Base-by-base conservation (phyloP, 257 asterid genomes). In the Nicotiana obtusifolia region DNA sequence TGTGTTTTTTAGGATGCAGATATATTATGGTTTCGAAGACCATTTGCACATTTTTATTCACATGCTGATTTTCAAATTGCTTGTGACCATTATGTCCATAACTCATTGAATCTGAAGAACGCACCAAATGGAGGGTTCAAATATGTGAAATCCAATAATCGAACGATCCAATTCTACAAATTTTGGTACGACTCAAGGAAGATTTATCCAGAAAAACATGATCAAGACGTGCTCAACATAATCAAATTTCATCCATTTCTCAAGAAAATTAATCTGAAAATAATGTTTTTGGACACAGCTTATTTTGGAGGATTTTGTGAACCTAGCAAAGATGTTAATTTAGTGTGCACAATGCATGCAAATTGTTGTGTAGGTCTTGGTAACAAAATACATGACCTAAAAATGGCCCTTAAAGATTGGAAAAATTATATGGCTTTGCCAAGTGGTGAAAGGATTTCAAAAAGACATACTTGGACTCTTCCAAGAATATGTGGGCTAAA, bases 281-380 rank as follows among this genome's bases (percentile, higher is more conserved):
- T 90, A 3, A 85, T 82, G 81, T 91, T 87, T 35, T 83, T 91
- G 13, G 84, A 90, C 80, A 90, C 94, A 7, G 76, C 82, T 52
- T 84, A 83, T 68, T 90, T 87, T 54, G 90, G 93, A 4, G 96
- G 97, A 57, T 86, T 91, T 82, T 92, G 94, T 64, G 47, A 85
- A 81, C 90, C 90, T 3, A 90, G 92, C 85, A 86, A 85, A 35
- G 89, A 91, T 35, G 28, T 92, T 73, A 82, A 89, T 78, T 37
- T 64, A 41, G 92, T 87, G 1, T 80, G 88, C 86, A 90, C 93
- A 37, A 89, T 92, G 97, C 95, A 90, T 84, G 94, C 97, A 17
- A 92, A 91, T 80, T 92, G 97, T 53, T 92, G 97, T 69, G 79
- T 64, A 16, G 92, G 94, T 26, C 53, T 92, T 81, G 89, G 80